Conservation (phyloP, 2,329 filamentous ascomycete genomes). For the Trichoderma guizhouense region DNA sequence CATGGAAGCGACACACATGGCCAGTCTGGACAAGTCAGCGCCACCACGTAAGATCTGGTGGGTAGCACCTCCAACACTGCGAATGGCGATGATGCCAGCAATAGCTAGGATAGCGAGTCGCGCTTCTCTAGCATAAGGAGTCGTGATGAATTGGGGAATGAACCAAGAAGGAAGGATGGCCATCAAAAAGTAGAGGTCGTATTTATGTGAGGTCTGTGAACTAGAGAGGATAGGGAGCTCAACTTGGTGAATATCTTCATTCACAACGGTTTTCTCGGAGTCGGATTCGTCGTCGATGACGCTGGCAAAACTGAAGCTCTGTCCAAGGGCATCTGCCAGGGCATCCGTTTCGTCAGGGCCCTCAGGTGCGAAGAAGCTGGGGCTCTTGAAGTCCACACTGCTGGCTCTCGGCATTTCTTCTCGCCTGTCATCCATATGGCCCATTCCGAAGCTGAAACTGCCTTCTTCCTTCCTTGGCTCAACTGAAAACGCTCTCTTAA, state of each 20-base stretch:
- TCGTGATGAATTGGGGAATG: slow-evolving; percentile 18
- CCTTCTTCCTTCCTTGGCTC: slow-evolving; percentile 38
- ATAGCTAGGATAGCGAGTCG: slow-evolving; percentile 28
- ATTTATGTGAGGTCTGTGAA: slow-evolving; percentile 17
- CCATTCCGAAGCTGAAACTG: background rate
- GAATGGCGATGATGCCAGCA: slow-evolving; percentile 31
- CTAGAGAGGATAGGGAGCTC: background rate
- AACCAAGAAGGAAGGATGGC: slow-evolving; percentile 29
- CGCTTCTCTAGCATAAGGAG: slow-evolving; percentile 29
- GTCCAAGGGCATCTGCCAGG: slow-evolving; percentile 43
- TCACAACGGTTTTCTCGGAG: background rate
- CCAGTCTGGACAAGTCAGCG: slow-evolving; percentile 19
- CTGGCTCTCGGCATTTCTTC: slow-evolving; percentile 21
- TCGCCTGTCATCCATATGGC: background rate
- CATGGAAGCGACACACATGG: slow-evolving; percentile 26
- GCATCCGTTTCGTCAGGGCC: slow-evolving; percentile 37
- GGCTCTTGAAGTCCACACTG: slow-evolving; percentile 52
- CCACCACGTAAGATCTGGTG: slow-evolving; percentile 4
- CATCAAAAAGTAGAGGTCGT: slow-evolving; percentile 25
- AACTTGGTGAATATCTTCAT: background rate
- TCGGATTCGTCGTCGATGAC: slow-evolving; percentile 23
- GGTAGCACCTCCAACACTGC: slow-evolving; percentile 29
- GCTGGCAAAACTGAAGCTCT: slow-evolving; percentile 42
- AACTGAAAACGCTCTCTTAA: slow-evolving; percentile 39
- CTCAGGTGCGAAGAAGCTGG: slow-evolving; percentile 56